Base-by-base conservation (phyloP, 2,329 filamentous ascomycete genomes). In the Bipolaris gigantea region DNA sequence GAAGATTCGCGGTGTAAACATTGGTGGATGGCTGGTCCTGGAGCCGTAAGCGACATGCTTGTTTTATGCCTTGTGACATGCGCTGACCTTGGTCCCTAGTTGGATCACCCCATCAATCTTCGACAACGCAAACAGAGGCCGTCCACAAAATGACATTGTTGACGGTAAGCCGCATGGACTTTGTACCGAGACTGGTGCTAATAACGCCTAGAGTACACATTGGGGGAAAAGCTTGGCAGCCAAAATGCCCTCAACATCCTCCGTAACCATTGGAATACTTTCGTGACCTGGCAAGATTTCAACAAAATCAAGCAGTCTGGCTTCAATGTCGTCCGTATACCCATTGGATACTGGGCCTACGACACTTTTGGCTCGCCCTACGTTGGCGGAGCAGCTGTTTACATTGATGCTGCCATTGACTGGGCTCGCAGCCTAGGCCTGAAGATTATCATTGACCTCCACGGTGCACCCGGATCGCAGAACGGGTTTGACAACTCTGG, bases 401-500 rank as follows among this genome's bases (percentile, higher is more conserved):
- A 84, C 60, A 72, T 85, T 13, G 82, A 85, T 53, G 73, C 76
- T 21, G 83, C 82, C 15, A 79, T 85, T 47, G 79, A 80, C 42
- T 86, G 83, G 83, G 80, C 83, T 4, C 67, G 81, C 38, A 73
- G 74, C 33, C 73, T 79, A 0, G 79, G 80, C 1, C 65, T 85
- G 34, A 83, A 84, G 66, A 76, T 85, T n/a, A 74, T 84, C 63
- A 80, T 86, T 42, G 83, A 86, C 61, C 75, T 85, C 6, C 83
- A 86, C 64, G 82, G 81, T 32, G 80, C 79, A 3, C 83, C 81
- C 13, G 80, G 80, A 27, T 81, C 78, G 1, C 83, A 85, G 59
- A 85, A 86, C 57, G 84, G 84, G 9, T 86, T 83, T 64, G 84
- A 87, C 68, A 86, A 87, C 69, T 84, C 80, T 36, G 85, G 85